Conservation (phyloP, 257 asterid genomes). For the Forsythia viridissima region DNA sequence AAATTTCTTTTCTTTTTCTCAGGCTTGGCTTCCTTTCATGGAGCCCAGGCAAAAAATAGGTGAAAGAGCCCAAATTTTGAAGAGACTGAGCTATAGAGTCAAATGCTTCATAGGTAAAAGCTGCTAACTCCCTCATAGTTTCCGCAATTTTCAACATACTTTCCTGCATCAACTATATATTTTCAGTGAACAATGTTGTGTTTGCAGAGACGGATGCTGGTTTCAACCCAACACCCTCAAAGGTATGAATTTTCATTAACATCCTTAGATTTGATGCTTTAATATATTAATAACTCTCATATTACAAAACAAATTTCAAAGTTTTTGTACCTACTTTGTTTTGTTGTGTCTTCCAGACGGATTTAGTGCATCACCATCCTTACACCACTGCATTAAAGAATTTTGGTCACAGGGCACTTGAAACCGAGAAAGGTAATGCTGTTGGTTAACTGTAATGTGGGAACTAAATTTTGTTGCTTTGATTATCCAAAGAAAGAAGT, state of each 20-base stretch:
- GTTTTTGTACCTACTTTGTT: neutral
- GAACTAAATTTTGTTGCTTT: neutral
- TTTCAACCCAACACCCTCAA: constrained; percentile 71
- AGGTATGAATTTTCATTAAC: constrained; percentile 43
- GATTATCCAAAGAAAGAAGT: neutral
- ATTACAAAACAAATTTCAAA: neutral
- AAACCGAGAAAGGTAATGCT: constrained; percentile 44
- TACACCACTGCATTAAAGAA: constrained; percentile 60
- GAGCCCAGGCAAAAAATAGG: constrained; percentile 54
- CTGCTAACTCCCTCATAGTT: neutral
- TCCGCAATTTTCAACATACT: neutral
- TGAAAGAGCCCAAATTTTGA: constrained; percentile 42
- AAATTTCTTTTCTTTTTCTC: constrained; percentile 22
- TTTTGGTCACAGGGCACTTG: constrained; percentile 51
- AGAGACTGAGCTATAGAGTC: constrained; percentile 59
- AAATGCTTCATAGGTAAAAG: constrained; percentile 77
- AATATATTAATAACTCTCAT: neutral
- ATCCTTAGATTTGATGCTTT: constrained; percentile 2
- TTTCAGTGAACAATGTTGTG: constrained; percentile 21
- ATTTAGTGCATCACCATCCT: constrained; percentile 65
- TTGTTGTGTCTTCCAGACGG: constrained; percentile 47
- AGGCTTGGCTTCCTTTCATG: constrained; percentile 83
- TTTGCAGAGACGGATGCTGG: constrained; percentile 80
- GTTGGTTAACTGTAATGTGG: constrained; percentile 1
- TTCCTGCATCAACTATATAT: neutral